Conservation (phyloP, 2,329 filamentous ascomycete species). For the Chrysosporium queenslandicum region DNA sequence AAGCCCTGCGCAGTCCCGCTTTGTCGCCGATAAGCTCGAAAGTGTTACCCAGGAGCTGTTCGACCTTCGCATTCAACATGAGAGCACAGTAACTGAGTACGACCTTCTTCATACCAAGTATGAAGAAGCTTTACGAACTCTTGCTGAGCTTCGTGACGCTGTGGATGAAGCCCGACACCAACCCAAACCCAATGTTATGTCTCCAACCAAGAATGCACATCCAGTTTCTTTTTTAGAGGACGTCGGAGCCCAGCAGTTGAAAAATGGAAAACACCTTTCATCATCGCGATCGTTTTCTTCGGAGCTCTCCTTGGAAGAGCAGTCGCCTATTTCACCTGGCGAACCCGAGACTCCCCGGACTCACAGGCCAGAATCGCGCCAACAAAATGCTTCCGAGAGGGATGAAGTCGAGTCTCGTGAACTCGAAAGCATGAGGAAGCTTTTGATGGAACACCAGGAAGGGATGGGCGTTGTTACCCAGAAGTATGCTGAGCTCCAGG, state of each 20-base stretch:
- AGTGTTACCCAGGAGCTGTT: constrained; percentile 83
- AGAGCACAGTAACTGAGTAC: constrained; percentile 69
- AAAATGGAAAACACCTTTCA: constrained; percentile 58
- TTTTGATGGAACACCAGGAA: constrained; percentile 67
- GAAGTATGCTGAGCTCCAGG: constrained; percentile 74
- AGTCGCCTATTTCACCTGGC: constrained; percentile 57
- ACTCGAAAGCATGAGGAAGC: constrained; percentile 57
- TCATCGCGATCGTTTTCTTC: constrained; percentile 87
- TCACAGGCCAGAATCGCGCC: constrained; percentile 21
- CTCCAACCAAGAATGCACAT: constrained; percentile 38
- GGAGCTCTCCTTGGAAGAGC: constrained; percentile 81
- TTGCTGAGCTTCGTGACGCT: constrained; percentile 67
- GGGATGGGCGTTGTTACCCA: constrained; percentile 62
- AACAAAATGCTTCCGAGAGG: constrained; percentile 22
- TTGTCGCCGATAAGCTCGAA: constrained; percentile 87
- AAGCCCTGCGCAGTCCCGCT: constrained; percentile 70
- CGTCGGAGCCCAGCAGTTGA: constrained; percentile 58
- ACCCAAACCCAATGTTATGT: constrained; percentile 35
- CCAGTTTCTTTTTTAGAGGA: constrained; percentile 80
- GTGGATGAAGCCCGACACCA: constrained; percentile 62
- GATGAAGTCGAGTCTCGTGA: constrained; percentile 50
- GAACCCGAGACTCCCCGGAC: constrained; percentile 48
- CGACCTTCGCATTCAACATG: constrained; percentile 82
- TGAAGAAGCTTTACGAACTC: constrained; percentile 69
- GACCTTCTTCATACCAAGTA: constrained; percentile 80